Percentiles rank a stretch among this genome's conserved stretches.
These are phyloP conservation scores for Plenodomus biglobosus DNA, from an alignment of 2,329 filamentous ascomycete genomes.

Conservation along the genomic window DNA sequence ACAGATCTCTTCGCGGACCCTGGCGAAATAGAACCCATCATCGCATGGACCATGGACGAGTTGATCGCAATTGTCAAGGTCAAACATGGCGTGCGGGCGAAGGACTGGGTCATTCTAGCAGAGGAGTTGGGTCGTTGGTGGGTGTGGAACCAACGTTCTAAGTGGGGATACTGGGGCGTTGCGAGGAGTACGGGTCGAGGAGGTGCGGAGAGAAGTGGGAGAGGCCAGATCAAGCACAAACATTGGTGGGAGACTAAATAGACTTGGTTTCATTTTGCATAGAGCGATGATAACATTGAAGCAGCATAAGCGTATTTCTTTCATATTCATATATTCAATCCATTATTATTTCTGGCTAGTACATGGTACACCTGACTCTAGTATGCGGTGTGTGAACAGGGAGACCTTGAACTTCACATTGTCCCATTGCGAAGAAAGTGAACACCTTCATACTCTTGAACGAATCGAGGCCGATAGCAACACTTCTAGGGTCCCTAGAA, in stretches of 20 bases:
- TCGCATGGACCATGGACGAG: conserved; percentile 19
- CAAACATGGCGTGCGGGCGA: conserved; percentile 9
- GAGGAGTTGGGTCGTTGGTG: conserved; percentile 19
- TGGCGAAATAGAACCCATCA: conserved; percentile 10
- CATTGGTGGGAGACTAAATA: conserved; percentile 22
- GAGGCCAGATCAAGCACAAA: conserved; percentile 11
- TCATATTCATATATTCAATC: no score
- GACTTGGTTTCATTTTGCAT: background rate
- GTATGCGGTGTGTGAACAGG: no score
- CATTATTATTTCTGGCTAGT: no score
- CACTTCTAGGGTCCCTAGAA: no score
- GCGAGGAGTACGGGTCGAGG: conserved; percentile 15
- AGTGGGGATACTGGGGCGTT: conserved; percentile 20
- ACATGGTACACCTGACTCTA: no score
- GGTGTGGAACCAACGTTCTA: conserved; percentile 18
- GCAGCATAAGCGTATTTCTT: no score
- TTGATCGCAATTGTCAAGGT: conserved; percentile 14
- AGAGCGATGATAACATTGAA: background rate
- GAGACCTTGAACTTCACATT: no score
- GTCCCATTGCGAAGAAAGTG: no score
- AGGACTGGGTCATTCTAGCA: conserved; percentile 14
- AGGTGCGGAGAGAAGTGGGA: conserved; percentile 10
- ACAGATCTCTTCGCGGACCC: conserved; percentile 14
- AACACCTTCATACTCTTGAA: no score
- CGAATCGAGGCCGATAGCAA: no score